Evolutionary conservation across 2,329 filamentous ascomycete genomes (phyloP).

Genomic region (Xylariaceae sp.): DNA sequence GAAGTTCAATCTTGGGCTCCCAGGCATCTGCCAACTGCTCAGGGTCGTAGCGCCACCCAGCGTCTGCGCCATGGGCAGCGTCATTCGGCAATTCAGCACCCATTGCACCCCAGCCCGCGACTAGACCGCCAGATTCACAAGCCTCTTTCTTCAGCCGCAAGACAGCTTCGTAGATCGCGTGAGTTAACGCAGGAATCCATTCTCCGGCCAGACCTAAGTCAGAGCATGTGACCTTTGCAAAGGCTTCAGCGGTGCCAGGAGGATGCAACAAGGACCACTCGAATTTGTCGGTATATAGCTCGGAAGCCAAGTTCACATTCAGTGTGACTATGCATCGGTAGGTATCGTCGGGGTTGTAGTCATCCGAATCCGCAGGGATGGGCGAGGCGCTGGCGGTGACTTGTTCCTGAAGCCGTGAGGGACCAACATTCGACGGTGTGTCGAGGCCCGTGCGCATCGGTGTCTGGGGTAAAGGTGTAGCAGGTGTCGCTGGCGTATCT

Average conservation of each 20-base stretch:
- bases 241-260: constrained; percentile 84
- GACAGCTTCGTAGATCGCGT: constrained; percentile 95
- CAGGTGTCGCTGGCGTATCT: constrained; percentile 40
- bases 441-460: constrained; percentile 50
- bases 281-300: constrained; percentile 93
- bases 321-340: constrained; percentile 90
- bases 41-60: constrained; percentile 93
- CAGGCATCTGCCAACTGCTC: constrained; percentile 82
- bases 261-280: constrained; percentile 95
- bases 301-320: constrained; percentile 86
- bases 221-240: constrained; percentile 87
- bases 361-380: constrained; percentile 61
- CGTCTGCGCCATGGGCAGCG: constrained; percentile 73
- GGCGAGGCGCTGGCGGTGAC: constrained; percentile 69
- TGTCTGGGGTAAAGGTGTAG: constrained; percentile 43
- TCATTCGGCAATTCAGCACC: constrained; percentile 80
- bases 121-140: constrained; percentile 83
- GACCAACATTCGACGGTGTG: constrained; percentile 46
- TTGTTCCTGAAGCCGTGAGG: constrained; percentile 42
- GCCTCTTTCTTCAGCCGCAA: constrained; percentile 92
- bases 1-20: constrained; percentile 75
- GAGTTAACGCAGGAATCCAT: constrained; percentile 91
- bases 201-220: constrained; percentile 87
- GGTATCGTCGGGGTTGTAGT: constrained; percentile 86
- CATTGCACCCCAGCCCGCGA: constrained; percentile 66